These are phyloP conservation scores for Spizellomyces sp. DNA, from an alignment of 192 early-diverging fungal species.

Conservation along the genomic window DNA sequence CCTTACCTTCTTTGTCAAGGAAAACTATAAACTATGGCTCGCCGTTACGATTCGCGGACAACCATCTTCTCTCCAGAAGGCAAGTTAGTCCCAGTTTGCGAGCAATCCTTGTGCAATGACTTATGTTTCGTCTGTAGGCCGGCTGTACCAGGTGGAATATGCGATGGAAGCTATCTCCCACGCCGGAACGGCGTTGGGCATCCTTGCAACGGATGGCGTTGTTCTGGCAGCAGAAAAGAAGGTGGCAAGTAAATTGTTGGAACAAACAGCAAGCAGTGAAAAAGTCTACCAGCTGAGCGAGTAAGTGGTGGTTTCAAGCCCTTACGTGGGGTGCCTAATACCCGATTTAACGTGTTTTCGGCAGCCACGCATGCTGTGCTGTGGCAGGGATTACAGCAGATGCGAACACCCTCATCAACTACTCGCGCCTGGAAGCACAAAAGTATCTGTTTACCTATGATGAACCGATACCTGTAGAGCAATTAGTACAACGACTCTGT, in stretches of 20 bases:
- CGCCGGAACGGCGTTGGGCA: constrained; percentile 92
- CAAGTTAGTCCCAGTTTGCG: constrained; percentile 35
- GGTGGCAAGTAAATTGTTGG: constrained; percentile 90
- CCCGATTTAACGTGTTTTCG: constrained; percentile 8
- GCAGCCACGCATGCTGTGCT: constrained; percentile 83
- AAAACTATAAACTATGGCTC: constrained; percentile 66
- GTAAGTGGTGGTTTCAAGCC: constrained; percentile 45
- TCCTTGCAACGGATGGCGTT: constrained; percentile 89
- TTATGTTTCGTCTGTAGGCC: constrained; percentile 56
- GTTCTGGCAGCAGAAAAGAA: constrained; percentile 98
- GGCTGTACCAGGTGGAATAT: constrained; percentile 99
- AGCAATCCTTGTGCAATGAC: background rate
- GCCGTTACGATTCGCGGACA: constrained; percentile 97
- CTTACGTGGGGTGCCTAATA: background rate
- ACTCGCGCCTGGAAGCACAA: constrained; percentile 84
- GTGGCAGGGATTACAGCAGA: constrained; percentile 97
- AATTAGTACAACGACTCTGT: constrained; percentile 92
- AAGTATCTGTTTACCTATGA: constrained; percentile 84
- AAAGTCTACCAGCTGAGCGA: constrained; percentile 97
- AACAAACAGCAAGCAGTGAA: constrained; percentile 80
- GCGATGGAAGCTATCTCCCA: constrained; percentile 99
- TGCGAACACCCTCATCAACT: constrained; percentile 94
- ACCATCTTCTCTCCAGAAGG: constrained; percentile 99
- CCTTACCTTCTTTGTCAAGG: background rate
- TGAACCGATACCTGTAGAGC: constrained; percentile 92